Evolutionary conservation across 495 filamentous ascomycete species (phyloP), one percentile per base, ranked within the genome.

Genomic region (Jackrogersella multiformis): DNA sequence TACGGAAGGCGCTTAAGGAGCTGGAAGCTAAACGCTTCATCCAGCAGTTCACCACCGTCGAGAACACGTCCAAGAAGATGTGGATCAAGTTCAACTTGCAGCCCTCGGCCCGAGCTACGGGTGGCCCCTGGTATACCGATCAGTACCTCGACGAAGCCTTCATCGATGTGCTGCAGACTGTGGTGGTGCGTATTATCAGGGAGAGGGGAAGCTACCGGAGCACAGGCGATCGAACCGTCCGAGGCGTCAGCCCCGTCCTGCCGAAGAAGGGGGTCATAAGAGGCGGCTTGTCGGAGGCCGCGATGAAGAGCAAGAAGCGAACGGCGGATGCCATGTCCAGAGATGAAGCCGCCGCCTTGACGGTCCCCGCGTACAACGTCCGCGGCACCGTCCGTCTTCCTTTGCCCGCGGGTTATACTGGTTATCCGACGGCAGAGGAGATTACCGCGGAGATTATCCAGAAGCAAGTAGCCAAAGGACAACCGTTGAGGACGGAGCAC

Each of bases 61-160:
- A 88, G 76, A 83, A 88, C 64, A 85, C 83, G 7, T 84, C 83
- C 49, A 84, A 86, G 52, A 96, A 92, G 74, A 91, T 90, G 76
- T 92, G 92, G 77, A 96, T 99, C 81, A 92, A 94, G 75, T 83
- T 86, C 51, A 82, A 84, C 56, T 79, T 96, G 21, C 82, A 85
- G 12, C 94, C 96, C 1, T 90, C 88, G 35, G 93, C 97, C 34
- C 90, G 95, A 45, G 88, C 94, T 16, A 96, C 93, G 0, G 96
- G 95, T 38, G 95, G 96, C 4, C 89, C 92, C 15, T 99, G 94
- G 91, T 97, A 93, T 70, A 93, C 90, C 18, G 91, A 97, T 51
- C 90, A 90, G 6, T 90, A 90, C 36, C 84, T 97, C 2, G 95
- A 99, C 74, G 86, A 89, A 35, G 89, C 90, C 45, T 93, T 99